These are phyloP conservation scores for Bacidia rubella DNA, from an alignment of 495 filamentous ascomycete species.

Conservation along the genomic window DNA sequence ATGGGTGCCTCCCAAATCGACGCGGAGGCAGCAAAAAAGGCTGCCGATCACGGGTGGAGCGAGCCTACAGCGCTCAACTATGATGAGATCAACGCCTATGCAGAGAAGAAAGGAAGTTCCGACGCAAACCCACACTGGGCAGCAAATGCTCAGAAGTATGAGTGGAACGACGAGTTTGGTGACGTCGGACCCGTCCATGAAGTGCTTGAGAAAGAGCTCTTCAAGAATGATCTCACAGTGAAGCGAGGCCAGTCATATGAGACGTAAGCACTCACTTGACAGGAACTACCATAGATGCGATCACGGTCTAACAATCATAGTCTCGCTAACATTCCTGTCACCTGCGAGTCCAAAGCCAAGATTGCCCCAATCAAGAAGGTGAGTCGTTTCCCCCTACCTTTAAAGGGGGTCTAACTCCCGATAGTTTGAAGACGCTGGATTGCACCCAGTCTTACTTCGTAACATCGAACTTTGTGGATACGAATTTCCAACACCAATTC, in stretches of 20 bases:
- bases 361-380: slow-evolving; percentile 40
- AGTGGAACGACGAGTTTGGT: slow-evolving; percentile 75
- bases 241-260: slow-evolving; percentile 22
- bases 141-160: slow-evolving; percentile 51
- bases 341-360: slow-evolving; percentile 41
- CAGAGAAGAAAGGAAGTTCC: background rate
- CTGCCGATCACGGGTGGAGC: slow-evolving; percentile 39
- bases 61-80: slow-evolving; percentile 41
- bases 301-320: slow-evolving; percentile 21
- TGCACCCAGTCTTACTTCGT: slow-evolving; percentile 70
- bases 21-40: slow-evolving; percentile 20
- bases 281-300: background rate
- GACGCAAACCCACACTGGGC: slow-evolving; percentile 31
- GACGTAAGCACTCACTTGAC: slow-evolving; percentile 21
- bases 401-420: background rate
- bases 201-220: slow-evolving; percentile 61
- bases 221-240: slow-evolving; percentile 36
- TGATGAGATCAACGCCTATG: background rate
- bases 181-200: slow-evolving; percentile 62
- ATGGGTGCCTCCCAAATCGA: slow-evolving; percentile 22
- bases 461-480: slow-evolving; percentile 63
- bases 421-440: slow-evolving; percentile 59
- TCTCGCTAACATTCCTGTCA: slow-evolving; percentile 41
- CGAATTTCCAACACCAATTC: slow-evolving; percentile 65
- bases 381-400: slow-evolving; percentile 6